phyloP scores from a whole-genome alignment of 768 basidiomycete species.

The Rhodotorula taiwanensis region DNA sequence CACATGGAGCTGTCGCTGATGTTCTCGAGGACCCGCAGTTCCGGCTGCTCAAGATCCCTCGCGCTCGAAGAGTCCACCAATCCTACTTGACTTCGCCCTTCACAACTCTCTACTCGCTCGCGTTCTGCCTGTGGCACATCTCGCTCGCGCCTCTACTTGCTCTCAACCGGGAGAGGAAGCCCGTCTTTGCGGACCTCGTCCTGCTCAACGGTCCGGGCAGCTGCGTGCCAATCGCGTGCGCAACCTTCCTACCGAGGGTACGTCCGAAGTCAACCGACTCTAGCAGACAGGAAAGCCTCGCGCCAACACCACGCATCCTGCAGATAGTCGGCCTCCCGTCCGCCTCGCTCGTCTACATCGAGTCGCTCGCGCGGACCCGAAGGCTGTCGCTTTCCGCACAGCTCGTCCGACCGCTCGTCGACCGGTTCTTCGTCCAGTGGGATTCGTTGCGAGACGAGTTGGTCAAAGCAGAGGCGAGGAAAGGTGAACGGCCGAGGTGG shows the following conservation, averaged over 20 bases:
- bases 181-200: conserved; percentile 62
- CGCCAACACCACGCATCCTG: background rate
- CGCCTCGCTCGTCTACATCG: conserved; percentile 75
- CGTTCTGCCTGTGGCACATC: conserved; percentile 58
- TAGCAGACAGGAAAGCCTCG: too few species aligned
- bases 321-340: conserved; percentile 70
- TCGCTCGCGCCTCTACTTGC: conserved; percentile 53
- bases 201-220: conserved; percentile 94
- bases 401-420: conserved; percentile 70
- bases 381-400: conserved; percentile 76
- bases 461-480: background rate
- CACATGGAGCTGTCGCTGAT: background rate
- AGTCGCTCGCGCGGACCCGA: conserved; percentile 83
- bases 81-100: conserved; percentile 61
- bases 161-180: background rate
- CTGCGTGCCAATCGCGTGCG: conserved; percentile 68
- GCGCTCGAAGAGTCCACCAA: conserved; percentile 83
- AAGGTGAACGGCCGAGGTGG: background rate
- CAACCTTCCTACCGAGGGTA: conserved; percentile 49
- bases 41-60: conserved; percentile 63
- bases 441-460: conserved; percentile 52
- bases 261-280: too few species aligned
- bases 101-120: conserved; percentile 59
- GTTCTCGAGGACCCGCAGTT: conserved; percentile 42
- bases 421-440: conserved; percentile 93